Base-by-base conservation (phyloP, 108 stramenopile genomes). In the Cyclotella atomus region DNA sequence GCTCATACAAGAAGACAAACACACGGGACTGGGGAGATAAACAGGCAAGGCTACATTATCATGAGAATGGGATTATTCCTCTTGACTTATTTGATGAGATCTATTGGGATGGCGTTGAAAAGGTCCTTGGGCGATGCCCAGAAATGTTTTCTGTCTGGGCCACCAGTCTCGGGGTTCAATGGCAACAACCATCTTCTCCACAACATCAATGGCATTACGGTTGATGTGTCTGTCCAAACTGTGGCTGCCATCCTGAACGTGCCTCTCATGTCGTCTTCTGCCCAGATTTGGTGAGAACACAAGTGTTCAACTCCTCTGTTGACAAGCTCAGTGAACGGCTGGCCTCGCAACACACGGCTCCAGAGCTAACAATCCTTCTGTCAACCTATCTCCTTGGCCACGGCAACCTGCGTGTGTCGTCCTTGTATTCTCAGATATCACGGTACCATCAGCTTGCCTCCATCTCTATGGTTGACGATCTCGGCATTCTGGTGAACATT, bases 121-220 rank as follows among this genome's bases (percentile, higher is more conserved):
- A 55, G 27, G 54, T 55, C 3, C 54, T 55, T 7, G 3, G 12
- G 4, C 6, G 25, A 3, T 24, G 25, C 3, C 54, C 54, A 2
- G 25, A 55, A 27, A 55, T 29, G 54, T 55, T 55, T 9, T 24
- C 28, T 3, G 54, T 55, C 23, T 55, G 54, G 54, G 54, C 54
- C 28, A 17, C 54, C 24, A 16, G 54, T 55, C 8, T 55, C 54
- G 4, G 54, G 54, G 5, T 55, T 55, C 28, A 28, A 5, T 15
- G 54, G 54, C 16, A 27, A 24, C 21, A 55, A 55, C 16, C 54
- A 55, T 17, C 5, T 55, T 24, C 54, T 55, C 25, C 3, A 28
- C 5, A 23, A 55, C 16, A 55, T 55, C 4, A 6, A 55, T 16
- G 25, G 2, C 24, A 55, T 17, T 55, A 27, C 28, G 54, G 54